A percentile compares a stretch with the other conserved stretches of the same genome.
Conservation (phyloP, 2,329 filamentous ascomycete species). For the Emergomyces pasteurianus region DNA sequence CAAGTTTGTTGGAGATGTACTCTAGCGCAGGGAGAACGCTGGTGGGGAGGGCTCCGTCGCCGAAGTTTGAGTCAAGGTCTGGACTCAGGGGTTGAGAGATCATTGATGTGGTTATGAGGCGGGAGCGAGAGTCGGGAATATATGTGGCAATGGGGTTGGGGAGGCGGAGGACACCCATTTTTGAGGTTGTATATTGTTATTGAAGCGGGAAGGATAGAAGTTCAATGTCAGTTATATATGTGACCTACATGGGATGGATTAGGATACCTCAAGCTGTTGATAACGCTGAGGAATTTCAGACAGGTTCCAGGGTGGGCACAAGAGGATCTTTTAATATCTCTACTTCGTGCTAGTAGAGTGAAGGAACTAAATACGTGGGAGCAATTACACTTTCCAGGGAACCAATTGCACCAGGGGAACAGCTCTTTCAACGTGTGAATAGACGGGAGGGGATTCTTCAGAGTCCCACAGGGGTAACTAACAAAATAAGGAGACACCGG, state of each 20-base stretch:
- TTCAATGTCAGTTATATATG: neutral
- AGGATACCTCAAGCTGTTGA: neutral
- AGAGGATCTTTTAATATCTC: neutral
- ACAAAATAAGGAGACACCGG: neutral
- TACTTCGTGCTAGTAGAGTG: neutral
- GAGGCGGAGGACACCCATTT: conserved; percentile 26
- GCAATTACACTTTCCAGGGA: neutral
- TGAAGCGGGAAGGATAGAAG: too few relatives aligned
- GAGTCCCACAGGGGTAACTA: neutral
- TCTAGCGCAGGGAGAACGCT: conserved; percentile 28
- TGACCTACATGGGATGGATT: neutral
- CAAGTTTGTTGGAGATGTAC: conserved; percentile 30
- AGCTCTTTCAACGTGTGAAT: neutral
- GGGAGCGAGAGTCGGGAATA: conserved; percentile 14
- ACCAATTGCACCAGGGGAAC: neutral
- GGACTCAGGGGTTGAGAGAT: conserved; percentile 31
- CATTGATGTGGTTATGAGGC: conserved; percentile 27
- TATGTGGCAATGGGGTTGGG: conserved; percentile 26
- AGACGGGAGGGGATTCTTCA: neutral
- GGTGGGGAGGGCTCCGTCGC: conserved; percentile 18
- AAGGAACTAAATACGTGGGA: neutral
- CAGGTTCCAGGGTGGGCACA: neutral
- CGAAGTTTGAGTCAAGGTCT: conserved; percentile 26
- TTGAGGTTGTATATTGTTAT: neutral
- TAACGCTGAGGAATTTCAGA: neutral